A percentile compares a stretch with the other conserved stretches of the same genome.
Conservation (phyloP, 176 grass and related monocot species). For the Alloteropsis semialata region DNA sequence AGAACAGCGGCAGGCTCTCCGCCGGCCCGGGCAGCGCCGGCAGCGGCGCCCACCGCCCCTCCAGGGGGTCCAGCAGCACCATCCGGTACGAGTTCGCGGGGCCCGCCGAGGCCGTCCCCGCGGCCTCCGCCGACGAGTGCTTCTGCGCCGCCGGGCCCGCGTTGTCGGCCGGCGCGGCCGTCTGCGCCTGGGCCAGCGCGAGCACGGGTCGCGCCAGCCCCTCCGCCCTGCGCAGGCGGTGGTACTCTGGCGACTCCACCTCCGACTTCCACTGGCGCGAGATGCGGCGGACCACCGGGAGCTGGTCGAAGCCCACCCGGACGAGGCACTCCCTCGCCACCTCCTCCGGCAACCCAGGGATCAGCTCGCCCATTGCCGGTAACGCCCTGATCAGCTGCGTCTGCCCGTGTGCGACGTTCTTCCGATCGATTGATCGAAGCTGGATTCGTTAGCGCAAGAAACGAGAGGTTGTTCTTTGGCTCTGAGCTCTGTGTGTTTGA, state of each 20-base stretch:
- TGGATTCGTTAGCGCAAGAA: not conserved
- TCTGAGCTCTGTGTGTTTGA: not conserved
- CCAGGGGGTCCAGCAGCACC: slow-evolving; percentile 43
- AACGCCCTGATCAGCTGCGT: not conserved
- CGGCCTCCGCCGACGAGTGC: slow-evolving; percentile 1
- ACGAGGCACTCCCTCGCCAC: slow-evolving; percentile 92
- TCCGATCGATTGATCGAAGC: not conserved
- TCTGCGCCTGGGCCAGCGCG: slow-evolving; percentile 38
- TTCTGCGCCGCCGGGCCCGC: slow-evolving; percentile 4
- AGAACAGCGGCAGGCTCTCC: slow-evolving; percentile 75
- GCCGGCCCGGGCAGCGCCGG: slow-evolving; percentile 33
- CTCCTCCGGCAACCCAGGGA: slow-evolving; percentile 75
- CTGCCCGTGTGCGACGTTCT: not conserved
- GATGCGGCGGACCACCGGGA: slow-evolving; percentile 59
- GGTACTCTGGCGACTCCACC: slow-evolving; percentile 56
- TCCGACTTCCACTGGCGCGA: slow-evolving; percentile 77
- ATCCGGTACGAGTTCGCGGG: slow-evolving; percentile 47
- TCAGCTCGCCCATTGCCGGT: slow-evolving; percentile 51
- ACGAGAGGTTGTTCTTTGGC: not conserved
- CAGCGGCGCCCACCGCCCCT: slow-evolving; percentile 43
- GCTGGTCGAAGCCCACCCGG: slow-evolving; percentile 63
- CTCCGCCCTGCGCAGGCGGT: slow-evolving; percentile 36
- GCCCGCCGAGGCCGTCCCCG: not conserved
- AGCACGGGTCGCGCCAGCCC: slow-evolving; percentile 38
- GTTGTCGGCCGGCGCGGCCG: not conserved